Base-by-base conservation (phyloP, 2,329 filamentous ascomycete genomes). In the Hysterium pulicare region DNA sequence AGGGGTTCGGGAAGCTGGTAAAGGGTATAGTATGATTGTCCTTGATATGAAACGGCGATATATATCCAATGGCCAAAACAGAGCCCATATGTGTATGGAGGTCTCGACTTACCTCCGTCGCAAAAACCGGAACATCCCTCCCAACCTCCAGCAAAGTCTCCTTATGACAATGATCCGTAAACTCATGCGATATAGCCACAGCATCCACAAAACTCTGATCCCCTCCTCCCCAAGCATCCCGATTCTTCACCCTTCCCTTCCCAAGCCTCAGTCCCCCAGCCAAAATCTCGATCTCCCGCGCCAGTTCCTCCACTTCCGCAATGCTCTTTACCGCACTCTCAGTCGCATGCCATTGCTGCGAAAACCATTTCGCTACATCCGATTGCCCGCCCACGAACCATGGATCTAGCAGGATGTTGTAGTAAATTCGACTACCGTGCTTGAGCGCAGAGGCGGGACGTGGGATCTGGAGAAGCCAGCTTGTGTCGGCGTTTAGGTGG, bases 161-260 rank as follows among this genome's bases (percentile, higher is more conserved):
- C 46, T 76, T 71, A 54, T 86, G 81, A 60, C 81, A 84, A 56
- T 84, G 83, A 54, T 86, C 82, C 1, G 82, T 84, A 51, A 85
- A 86, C 57, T 85, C 82, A 55, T 86, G 82, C 13, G 73, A 79
- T 23, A 85, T 70, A 21, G 72, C 71, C 2, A 85, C 78, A 2
- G 67, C 75, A 56, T 86, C 82, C 22, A 85, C 74, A 33, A 71
- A 69, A 28, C 54, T 58, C 41, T 56, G 51, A n/a, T 46, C 42
- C 1, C 61, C 55, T 1, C 42, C 50, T 1, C 26, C 44, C 7
- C 8, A 7, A 4, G 38, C 45, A 3, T 54, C 42, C 28, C 43
- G 44, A n/a, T 44, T 49, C 9, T 32, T 41, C 21, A 37, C 46
- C 38, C 37, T 49, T 35, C 51, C 41, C 37, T 41, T 49, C 42